Conservation (phyloP, 2,329 filamentous ascomycete genomes). For the Esteya vermicola region DNA sequence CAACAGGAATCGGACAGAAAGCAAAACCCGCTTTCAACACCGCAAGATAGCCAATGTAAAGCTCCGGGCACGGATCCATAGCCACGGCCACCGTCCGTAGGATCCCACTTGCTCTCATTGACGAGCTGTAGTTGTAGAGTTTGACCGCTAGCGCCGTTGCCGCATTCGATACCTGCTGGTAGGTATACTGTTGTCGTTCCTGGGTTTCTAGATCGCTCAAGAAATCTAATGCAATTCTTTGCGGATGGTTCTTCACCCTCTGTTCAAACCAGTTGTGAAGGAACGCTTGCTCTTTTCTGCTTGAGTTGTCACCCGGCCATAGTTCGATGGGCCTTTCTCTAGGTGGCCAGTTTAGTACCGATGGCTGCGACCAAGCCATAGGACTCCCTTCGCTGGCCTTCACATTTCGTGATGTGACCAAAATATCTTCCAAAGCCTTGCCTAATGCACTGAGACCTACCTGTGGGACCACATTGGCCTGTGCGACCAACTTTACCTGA, state of each 20-base stretch:
- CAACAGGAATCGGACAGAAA: conserved; percentile 22
- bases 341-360: conserved; percentile 6
- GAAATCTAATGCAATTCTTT: neutral
- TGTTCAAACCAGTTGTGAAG: neutral
- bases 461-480: neutral
- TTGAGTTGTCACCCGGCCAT: neutral
- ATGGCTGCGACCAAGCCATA: conserved; percentile 3
- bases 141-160: neutral
- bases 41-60: conserved; percentile 22
- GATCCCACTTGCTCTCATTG: neutral
- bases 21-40: conserved; percentile 20
- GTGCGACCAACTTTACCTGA: neutral
- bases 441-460: neutral
- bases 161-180: neutral
- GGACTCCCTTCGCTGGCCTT: neutral
- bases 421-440: neutral
- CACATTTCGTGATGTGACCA: no score
- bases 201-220: neutral
- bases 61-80: conserved; percentile 16
- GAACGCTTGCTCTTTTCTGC: neutral
- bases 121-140: neutral
- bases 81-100: conserved; percentile 9
- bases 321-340: neutral
- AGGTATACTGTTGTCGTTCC: neutral
- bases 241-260: neutral